Percentiles rank a stretch among this genome's conserved stretches.
These are phyloP conservation scores for Taphrina wiesneri DNA, from an alignment of 1,139 yeast genomes.

Conservation along the genomic window DNA sequence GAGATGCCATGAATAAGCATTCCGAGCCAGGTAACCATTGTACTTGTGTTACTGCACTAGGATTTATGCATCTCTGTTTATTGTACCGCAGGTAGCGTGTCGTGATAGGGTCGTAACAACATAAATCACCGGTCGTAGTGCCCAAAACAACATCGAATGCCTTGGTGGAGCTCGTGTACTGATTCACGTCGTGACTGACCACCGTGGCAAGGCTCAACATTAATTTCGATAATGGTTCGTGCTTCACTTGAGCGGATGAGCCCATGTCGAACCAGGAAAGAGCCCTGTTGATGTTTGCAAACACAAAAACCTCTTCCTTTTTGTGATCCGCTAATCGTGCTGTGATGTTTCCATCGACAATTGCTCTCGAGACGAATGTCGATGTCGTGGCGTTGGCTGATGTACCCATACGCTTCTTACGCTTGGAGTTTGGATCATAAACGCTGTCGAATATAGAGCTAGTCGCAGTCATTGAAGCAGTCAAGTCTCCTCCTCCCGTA, in stretches of 20 bases:
- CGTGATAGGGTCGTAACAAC: constrained; percentile 57
- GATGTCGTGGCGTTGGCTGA: constrained; percentile 44
- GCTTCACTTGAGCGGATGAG: constrained; percentile 40
- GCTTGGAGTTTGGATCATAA: constrained; percentile 12
- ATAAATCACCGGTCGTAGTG: constrained; percentile 56
- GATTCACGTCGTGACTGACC: constrained; percentile 49
- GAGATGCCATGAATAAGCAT: constrained; percentile 48
- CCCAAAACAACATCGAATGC: constrained; percentile 56
- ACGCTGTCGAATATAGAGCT: constrained; percentile 23
- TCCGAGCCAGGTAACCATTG: constrained; percentile 51
- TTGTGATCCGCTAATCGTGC: constrained; percentile 45
- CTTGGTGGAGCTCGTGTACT: constrained; percentile 46
- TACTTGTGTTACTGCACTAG: constrained; percentile 47
- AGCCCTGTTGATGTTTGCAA: constrained; percentile 48
- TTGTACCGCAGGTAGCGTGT: constrained; percentile 55
- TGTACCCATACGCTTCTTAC: constrained; percentile 25
- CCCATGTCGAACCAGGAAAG: constrained; percentile 47
- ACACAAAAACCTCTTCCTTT: constrained; percentile 43
- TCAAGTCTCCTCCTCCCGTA: constrained; percentile 13
- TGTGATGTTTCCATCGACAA: constrained; percentile 46
- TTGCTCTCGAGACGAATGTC: constrained; percentile 48
- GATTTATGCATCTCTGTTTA: constrained; percentile 49
- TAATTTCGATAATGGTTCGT: constrained; percentile 49
- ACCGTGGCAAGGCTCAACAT: constrained; percentile 50
- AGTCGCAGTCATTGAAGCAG: constrained; percentile 11